A percentile compares a stretch with the other conserved stretches of the same genome.
Evolutionary conservation across 2,329 filamentous ascomycete genomes (phyloP).

Genomic region (Bipolaris bicolor): DNA sequence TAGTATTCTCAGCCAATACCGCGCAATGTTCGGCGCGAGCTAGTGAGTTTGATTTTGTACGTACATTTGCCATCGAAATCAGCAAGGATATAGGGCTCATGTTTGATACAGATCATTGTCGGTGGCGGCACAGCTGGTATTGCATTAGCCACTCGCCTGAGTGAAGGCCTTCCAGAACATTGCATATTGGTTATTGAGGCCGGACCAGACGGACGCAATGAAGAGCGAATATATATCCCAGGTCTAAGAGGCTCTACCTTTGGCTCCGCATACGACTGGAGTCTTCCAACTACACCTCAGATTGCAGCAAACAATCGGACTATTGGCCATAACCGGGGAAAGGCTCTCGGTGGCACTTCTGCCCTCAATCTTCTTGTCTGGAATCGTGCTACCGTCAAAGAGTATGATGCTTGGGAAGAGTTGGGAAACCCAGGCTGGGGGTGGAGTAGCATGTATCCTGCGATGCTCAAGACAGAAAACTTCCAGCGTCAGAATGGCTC

Average conservation of each 20-base stretch:
- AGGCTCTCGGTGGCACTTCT: slow-evolving; percentile 43
- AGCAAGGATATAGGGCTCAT: not conserved
- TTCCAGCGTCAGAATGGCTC: slow-evolving; percentile 27
- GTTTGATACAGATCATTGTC: slow-evolving; percentile 12
- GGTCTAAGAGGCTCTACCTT: slow-evolving; percentile 29
- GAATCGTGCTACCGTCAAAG: slow-evolving; percentile 39
- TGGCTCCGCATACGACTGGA: slow-evolving; percentile 35
- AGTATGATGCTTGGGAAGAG: slow-evolving; percentile 61
- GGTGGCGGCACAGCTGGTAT: slow-evolving; percentile 32
- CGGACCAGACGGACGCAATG: slow-evolving; percentile 31
- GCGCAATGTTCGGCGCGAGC: not conserved
- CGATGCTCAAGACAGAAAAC: slow-evolving; percentile 40
- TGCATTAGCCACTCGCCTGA: slow-evolving; percentile 32
- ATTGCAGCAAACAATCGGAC: slow-evolving; percentile 43
- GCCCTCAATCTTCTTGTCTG: slow-evolving; percentile 46
- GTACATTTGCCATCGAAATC: not conserved
- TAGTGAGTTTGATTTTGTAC: slow-evolving; percentile 8
- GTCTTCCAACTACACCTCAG: slow-evolving; percentile 54
- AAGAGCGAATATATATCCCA: slow-evolving; percentile 29
- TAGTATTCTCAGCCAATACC: not conserved
- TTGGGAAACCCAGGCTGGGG: slow-evolving; percentile 63
- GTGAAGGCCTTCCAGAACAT: slow-evolving; percentile 29
- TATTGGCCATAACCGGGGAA: slow-evolving; percentile 25
- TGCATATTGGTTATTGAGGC: slow-evolving; percentile 30
- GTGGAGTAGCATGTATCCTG: slow-evolving; percentile 54